Conservation (phyloP, 202 grass and related monocot genomes). For the Bolboschoenoplectus hybrid region DNA sequence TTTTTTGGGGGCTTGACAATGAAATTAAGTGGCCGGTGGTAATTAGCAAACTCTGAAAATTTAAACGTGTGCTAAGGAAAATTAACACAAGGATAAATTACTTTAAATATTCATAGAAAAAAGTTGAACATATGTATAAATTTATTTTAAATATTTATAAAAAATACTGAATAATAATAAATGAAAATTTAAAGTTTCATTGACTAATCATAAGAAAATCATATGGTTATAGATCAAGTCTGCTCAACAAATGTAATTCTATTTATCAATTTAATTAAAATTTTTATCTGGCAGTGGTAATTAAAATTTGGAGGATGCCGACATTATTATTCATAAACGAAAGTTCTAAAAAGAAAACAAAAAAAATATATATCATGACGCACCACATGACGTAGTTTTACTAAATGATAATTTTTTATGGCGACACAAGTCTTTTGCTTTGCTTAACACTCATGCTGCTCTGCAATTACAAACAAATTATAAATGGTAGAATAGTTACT, state of each 20-base stretch:
- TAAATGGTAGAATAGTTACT: neutral
- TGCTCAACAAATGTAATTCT: too few relatives aligned
- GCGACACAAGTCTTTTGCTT: neutral
- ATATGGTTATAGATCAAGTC: too few relatives aligned
- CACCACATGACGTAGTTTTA: constrained; percentile 23
- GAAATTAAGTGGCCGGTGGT: neutral
- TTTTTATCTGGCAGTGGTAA: neutral
- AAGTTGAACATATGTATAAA: too few relatives aligned
- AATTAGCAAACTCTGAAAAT: neutral
- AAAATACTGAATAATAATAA: too few relatives aligned
- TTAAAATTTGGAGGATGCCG: neutral
- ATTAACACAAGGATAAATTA: too few relatives aligned
- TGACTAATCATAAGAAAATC: too few relatives aligned
- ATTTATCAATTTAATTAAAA: neutral
- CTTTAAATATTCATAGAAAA: too few relatives aligned
- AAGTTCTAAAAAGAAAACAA: neutral
- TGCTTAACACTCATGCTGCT: neutral
- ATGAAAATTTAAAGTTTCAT: too few relatives aligned
- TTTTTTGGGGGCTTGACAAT: neutral
- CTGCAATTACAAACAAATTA: neutral
- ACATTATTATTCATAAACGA: neutral
- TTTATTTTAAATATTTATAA: too few relatives aligned
- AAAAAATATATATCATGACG: neutral
- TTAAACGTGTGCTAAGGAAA: too few relatives aligned
- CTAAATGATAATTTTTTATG: constrained; percentile 1